Conservation (phyloP, 495 filamentous ascomycete species). For the Penicillium pulvis region DNA sequence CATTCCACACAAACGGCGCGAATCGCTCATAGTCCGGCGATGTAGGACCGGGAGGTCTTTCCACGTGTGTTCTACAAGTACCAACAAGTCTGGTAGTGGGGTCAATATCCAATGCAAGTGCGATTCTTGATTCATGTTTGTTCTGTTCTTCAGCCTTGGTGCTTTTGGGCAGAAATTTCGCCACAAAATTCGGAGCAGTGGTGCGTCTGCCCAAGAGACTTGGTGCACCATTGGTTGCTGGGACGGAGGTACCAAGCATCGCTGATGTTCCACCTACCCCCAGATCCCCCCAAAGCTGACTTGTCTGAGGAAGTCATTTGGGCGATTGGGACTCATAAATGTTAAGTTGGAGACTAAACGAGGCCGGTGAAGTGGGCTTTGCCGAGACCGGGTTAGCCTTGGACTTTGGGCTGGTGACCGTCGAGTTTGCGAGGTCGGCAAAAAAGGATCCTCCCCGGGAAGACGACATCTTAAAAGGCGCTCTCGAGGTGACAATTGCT, state of each 20-base stretch:
- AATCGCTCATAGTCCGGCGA: conserved; percentile 37
- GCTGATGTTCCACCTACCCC: conserved; percentile 71
- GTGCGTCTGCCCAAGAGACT: conserved; percentile 67
- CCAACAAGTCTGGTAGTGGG: conserved; percentile 60
- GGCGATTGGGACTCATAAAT: conserved; percentile 11
- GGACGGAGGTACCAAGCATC: conserved; percentile 42
- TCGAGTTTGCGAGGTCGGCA: conserved; percentile 28
- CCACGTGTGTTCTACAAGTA: conserved; percentile 28
- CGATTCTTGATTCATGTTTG: conserved; percentile 74
- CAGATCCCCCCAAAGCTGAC: conserved; percentile 75
- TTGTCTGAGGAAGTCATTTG: conserved; percentile 30
- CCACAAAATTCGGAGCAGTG: conserved; percentile 73
- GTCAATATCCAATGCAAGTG: conserved; percentile 83
- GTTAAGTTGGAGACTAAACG: conserved; percentile 35
- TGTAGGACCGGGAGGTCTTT: conserved; percentile 27
- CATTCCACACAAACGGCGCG: conserved; percentile 55
- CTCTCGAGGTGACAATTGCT: conserved; percentile 62
- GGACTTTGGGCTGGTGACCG: conserved; percentile 27
- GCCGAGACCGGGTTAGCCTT: conserved; percentile 20
- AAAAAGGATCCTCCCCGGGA: conserved; percentile 68
- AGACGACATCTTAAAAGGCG: conserved; percentile 59
- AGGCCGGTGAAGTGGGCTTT: conserved; percentile 37
- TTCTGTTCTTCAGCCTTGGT: conserved; percentile 60
- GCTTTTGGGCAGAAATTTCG: conserved; percentile 62
- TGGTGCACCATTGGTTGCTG: conserved; percentile 62